Evolutionary conservation across 768 basidiomycete species (phyloP).

Genomic region (Tulasnella sp.): DNA sequence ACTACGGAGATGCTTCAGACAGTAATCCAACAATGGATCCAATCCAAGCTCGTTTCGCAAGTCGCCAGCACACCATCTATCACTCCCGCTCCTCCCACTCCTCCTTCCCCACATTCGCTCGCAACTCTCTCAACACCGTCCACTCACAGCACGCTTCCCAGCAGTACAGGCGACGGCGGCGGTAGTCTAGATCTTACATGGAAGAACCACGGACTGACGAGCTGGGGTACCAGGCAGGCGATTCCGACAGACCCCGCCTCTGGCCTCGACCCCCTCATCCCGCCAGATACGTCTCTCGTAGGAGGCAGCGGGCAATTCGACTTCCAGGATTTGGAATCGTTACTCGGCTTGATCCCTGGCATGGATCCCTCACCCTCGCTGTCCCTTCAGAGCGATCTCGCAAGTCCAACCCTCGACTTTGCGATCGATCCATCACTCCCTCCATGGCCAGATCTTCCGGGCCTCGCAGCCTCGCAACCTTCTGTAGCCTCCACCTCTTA

Average conservation of each 20-base stretch:
- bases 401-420: neutral
- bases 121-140: neutral
- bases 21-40: constrained; percentile 16
- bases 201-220: neutral
- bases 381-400: neutral
- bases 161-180: neutral
- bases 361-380: neutral
- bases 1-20: constrained; percentile 10
- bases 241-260: neutral
- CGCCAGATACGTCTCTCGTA: neutral
- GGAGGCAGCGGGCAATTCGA: neutral
- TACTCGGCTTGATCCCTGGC: neutral
- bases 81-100: constrained; percentile 25
- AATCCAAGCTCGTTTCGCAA: constrained; percentile 9
- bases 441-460: neutral
- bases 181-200: neutral
- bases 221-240: neutral
- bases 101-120: neutral
- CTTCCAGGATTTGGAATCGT: neutral
- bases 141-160: neutral
- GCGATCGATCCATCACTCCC: neutral
- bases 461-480: neutral
- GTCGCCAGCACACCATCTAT: neutral
- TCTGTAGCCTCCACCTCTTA: neutral
- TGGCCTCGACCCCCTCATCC: neutral